Conservation (phyloP, 2,329 filamentous ascomycete species). For the Xylaria sp. region DNA sequence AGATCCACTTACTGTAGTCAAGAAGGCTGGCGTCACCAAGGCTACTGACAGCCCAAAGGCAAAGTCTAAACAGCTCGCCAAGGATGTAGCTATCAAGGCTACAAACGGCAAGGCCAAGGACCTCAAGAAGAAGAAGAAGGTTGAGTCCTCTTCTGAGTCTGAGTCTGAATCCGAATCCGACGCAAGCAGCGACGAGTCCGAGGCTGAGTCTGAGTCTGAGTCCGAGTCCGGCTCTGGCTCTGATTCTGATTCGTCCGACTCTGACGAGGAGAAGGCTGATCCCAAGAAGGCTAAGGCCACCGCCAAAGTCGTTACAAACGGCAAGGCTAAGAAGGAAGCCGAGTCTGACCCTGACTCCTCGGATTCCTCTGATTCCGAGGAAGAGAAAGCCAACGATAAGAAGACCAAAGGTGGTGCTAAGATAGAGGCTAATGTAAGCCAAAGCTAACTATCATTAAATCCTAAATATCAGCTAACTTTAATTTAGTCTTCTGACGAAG, state of each 20-base stretch:
- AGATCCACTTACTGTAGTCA: slow-evolving; percentile 65
- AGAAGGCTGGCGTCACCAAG: slow-evolving; percentile 75
- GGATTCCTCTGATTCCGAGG: slow-evolving; percentile 51
- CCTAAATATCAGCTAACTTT: slow-evolving; percentile 23
- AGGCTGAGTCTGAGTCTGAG: slow-evolving; percentile 47
- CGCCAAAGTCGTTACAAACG: slow-evolving; percentile 45
- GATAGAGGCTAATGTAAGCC: slow-evolving; percentile 48
- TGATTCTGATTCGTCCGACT: slow-evolving; percentile 42
- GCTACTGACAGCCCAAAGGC: slow-evolving; percentile 70
- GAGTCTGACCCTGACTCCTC: slow-evolving; percentile 49
- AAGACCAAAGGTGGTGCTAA: slow-evolving; percentile 44
- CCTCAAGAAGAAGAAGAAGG: slow-evolving; percentile 52
- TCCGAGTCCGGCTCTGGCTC: slow-evolving; percentile 35
- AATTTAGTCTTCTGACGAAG: slow-evolving; percentile 31
- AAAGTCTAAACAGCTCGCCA: slow-evolving; percentile 74
- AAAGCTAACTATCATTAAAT: background rate
- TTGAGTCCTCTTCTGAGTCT: slow-evolving; percentile 53
- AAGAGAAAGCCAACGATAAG: slow-evolving; percentile 43
- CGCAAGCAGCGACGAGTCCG: slow-evolving; percentile 41
- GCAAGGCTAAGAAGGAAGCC: slow-evolving; percentile 47
- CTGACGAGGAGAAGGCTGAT: slow-evolving; percentile 48
- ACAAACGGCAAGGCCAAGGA: slow-evolving; percentile 51
- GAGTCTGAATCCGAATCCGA: slow-evolving; percentile 49
- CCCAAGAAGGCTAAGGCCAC: slow-evolving; percentile 46
- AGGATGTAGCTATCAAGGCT: slow-evolving; percentile 65